Evolutionary conservation across 2,329 filamentous ascomycete genomes (phyloP).

Genomic region (Arthrobotrys musiformis): DNA sequence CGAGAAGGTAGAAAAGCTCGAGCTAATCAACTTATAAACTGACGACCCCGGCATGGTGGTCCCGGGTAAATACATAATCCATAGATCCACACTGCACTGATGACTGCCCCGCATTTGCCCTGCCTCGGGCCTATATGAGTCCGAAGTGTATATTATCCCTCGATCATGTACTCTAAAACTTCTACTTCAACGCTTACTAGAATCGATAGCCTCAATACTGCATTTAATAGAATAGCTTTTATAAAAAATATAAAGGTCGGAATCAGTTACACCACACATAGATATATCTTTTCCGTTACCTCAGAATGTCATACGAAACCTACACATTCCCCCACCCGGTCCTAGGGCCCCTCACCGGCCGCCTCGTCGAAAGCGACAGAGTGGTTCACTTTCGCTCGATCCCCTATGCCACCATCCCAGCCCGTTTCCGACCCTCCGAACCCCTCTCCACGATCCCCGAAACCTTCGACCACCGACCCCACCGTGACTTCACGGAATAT

Average conservation of each 20-base stretch:
- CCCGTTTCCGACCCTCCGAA: constrained; percentile 43
- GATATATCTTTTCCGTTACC: background rate
- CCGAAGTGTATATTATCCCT: background rate
- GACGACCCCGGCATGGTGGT: background rate
- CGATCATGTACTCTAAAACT: background rate
- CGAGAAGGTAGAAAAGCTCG: background rate
- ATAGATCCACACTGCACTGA: background rate
- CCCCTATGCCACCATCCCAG: constrained; percentile 48
- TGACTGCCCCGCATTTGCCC: background rate
- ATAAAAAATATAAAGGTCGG: too few species aligned
- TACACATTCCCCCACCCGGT: constrained; percentile 32
- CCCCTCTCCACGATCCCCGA: constrained; percentile 35
- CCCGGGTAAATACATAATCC: background rate
- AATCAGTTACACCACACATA: too few species aligned
- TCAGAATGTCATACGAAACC: constrained; percentile 20
- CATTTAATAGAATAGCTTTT: too few species aligned
- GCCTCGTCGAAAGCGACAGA: constrained; percentile 35
- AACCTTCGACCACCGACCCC: constrained; percentile 44
- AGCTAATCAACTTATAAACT: too few species aligned
- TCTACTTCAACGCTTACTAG: too few species aligned
- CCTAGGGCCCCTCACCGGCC: constrained; percentile 41
- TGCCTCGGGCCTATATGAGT: background rate
- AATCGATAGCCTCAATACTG: too few species aligned
- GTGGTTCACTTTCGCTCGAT: constrained; percentile 49
- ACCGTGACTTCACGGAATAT: constrained; percentile 49